Conservation (phyloP, 2,329 filamentous ascomycete species). For the Cephalotrichum gorgonifer region DNA sequence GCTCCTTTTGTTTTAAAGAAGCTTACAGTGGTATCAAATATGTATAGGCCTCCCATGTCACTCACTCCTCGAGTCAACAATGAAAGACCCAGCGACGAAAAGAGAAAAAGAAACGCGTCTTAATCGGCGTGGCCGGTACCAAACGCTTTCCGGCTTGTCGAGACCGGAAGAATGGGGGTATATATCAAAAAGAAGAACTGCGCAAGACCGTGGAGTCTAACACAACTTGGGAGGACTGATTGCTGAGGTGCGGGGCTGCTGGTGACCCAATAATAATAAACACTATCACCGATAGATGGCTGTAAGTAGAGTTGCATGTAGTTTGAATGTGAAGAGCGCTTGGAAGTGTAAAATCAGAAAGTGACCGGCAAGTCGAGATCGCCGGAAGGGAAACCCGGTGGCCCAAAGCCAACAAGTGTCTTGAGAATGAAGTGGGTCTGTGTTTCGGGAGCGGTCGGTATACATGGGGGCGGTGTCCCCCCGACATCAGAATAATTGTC, state of each 20-base stretch:
- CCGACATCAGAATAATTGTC: too few relatives aligned
- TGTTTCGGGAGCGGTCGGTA: too few relatives aligned
- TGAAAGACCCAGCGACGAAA: slow-evolving; percentile 3
- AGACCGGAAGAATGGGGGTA: slow-evolving; percentile 4
- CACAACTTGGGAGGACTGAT: background rate
- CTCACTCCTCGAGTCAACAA: background rate
- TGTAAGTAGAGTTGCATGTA: background rate
- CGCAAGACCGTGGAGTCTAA: background rate
- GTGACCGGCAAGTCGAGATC: background rate
- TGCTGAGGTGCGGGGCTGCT: background rate
- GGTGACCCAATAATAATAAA: slow-evolving; percentile 6
- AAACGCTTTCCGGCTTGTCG: slow-evolving; percentile 1
- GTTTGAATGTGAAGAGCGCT: background rate
- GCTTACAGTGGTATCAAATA: background rate
- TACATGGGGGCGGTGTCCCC: too few relatives aligned
- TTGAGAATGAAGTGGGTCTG: too few relatives aligned
- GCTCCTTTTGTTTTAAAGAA: too few relatives aligned
- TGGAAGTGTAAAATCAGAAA: background rate
- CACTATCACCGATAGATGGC: slow-evolving; percentile 5
- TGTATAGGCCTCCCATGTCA: too few relatives aligned
- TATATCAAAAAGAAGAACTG: slow-evolving; percentile 1
- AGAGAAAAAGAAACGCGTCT: slow-evolving; percentile 1
- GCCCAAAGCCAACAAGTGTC: too few relatives aligned
- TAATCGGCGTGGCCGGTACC: background rate
- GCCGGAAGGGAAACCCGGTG: too few relatives aligned